phyloP scores from a whole-genome alignment of 306 rosid genomes.

The Geum urbanum region DNA sequence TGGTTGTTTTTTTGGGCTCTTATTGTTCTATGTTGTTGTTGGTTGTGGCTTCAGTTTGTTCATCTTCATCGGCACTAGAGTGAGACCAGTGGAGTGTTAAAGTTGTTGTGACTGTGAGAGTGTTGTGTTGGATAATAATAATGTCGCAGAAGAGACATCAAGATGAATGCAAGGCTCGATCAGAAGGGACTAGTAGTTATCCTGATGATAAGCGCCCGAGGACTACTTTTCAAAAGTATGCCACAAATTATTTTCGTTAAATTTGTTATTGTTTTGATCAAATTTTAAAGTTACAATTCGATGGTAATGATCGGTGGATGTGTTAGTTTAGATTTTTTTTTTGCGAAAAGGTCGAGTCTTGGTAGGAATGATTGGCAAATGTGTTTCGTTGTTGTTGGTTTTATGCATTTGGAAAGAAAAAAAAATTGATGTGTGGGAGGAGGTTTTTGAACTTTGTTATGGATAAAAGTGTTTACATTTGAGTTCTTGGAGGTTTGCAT shows the following conservation, averaged over 20 bases:
- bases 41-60: neutral
- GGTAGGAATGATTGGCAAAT: no score
- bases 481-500: neutral
- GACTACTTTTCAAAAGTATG: conserved; percentile 49
- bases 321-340: no score
- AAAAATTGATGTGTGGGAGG: no score
- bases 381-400: no score
- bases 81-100: conserved; percentile 6
- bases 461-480: no score
- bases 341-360: no score
- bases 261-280: no score
- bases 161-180: conserved; percentile 55
- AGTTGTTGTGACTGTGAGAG: neutral
- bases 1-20: conserved; percentile 25
- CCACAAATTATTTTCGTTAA: neutral
- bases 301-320: no score
- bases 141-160: conserved; percentile 86
- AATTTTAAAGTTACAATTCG: no score
- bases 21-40: conserved; percentile 4
- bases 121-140: neutral
- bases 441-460: no score
- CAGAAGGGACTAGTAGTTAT: conserved; percentile 30
- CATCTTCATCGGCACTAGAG: no score
- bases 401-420: no score
- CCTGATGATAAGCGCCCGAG: conserved; percentile 70